Evolutionary conservation across 306 rosid species (phyloP).

Genomic region (Glycine tomentella): DNA sequence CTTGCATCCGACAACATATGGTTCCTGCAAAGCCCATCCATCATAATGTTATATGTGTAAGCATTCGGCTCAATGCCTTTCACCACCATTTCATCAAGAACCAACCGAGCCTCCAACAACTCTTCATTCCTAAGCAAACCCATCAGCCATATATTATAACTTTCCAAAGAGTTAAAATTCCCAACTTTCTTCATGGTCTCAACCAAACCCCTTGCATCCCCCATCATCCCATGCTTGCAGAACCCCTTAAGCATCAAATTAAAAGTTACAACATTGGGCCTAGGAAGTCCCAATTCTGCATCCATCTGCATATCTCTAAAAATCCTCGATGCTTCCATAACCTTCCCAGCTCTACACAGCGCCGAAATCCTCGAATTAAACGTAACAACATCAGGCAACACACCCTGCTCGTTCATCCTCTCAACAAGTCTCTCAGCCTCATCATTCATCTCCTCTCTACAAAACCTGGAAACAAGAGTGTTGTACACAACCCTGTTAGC

Average conservation of each 20-base stretch:
- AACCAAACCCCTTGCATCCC: conserved; percentile 74
- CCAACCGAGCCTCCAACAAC: conserved; percentile 68
- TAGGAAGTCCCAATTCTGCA: conserved; percentile 79
- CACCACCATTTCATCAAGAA: conserved; percentile 74
- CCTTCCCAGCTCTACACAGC: conserved; percentile 73
- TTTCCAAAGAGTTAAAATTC: conserved; percentile 56
- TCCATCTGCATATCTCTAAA: conserved; percentile 90
- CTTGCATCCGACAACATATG: conserved; percentile 82
- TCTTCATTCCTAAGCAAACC: conserved; percentile 71
- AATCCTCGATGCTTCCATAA: conserved; percentile 88
- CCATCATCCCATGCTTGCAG: conserved; percentile 69
- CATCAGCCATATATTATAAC: conserved; percentile 81
- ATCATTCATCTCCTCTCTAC: conserved; percentile 64
- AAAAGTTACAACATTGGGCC: conserved; percentile 71
- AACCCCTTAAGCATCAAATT: conserved; percentile 86
- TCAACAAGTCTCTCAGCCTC: conserved; percentile 87
- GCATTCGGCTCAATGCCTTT: conserved; percentile 65
- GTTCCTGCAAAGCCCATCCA: conserved; percentile 77
- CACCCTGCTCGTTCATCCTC: conserved; percentile 71
- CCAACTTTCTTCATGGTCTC: conserved; percentile 64
- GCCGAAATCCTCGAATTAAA: conserved; percentile 93
- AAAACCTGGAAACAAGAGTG: conserved; percentile 80
- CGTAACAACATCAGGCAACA: conserved; percentile 79
- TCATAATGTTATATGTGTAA: conserved; percentile 77
- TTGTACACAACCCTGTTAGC: conserved; percentile 73